Conservation (phyloP, 148 eudicot species). For the Rhododendron henanense region DNA sequence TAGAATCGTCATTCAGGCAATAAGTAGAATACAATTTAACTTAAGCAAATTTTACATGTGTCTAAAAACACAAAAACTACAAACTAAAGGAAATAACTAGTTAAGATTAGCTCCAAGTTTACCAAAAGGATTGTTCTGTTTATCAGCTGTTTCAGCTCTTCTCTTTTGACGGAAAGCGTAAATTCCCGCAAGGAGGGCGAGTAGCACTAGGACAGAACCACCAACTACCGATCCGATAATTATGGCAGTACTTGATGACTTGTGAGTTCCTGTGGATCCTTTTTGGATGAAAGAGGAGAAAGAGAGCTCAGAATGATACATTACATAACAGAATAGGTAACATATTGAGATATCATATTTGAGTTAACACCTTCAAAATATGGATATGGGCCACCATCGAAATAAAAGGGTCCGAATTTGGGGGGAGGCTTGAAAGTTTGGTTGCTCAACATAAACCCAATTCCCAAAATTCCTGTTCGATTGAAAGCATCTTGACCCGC, state of each 20-base stretch:
- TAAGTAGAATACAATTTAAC: too few relatives aligned
- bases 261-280: constrained; percentile 21
- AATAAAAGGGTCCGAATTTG: constrained; percentile 60
- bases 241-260: constrained; percentile 33
- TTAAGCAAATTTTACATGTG: too few relatives aligned
- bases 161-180: too few relatives aligned
- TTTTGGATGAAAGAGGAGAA: background rate
- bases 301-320: background rate
- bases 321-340: background rate
- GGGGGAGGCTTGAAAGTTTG: constrained; percentile 62
- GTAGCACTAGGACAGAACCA: constrained; percentile 32
- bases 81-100: too few relatives aligned
- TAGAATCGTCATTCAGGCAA: too few relatives aligned
- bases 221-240: constrained; percentile 49
- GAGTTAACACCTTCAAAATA: constrained; percentile 33
- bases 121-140: too few relatives aligned
- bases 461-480: constrained; percentile 3
- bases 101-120: too few relatives aligned
- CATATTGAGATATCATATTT: background rate
- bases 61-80: too few relatives aligned
- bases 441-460: constrained; percentile 60
- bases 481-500: constrained; percentile 1
- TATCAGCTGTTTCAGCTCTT: too few relatives aligned
- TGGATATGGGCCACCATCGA: constrained; percentile 35
- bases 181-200: background rate